phyloP scores from a whole-genome alignment of 768 basidiomycete species.

The Trametes meyenii region DNA sequence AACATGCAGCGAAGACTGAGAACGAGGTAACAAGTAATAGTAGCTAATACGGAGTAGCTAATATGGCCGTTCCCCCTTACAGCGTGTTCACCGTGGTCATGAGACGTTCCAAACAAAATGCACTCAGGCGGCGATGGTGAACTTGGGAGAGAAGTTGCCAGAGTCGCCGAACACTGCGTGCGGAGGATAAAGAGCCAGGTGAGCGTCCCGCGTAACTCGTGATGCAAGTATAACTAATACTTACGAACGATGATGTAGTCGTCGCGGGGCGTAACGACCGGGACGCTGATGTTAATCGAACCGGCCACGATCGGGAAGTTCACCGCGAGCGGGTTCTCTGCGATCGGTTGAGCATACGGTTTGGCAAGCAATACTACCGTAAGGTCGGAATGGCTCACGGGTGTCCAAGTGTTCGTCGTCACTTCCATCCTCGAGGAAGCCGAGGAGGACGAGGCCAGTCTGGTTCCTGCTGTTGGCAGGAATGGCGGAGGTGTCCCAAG shows the following conservation, averaged over 20 bases:
- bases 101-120: too few species aligned
- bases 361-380: too few species aligned
- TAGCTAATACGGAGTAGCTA: too few species aligned
- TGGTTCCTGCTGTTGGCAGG: constrained; percentile 39
- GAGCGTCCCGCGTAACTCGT: too few species aligned
- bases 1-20: too few species aligned
- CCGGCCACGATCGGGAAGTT: constrained; percentile 45
- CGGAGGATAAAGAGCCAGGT: neutral
- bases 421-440: constrained; percentile 37
- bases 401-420: constrained; percentile 44
- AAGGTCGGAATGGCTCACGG: constrained; percentile 39
- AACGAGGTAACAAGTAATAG: too few species aligned
- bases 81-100: too few species aligned
- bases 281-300: constrained; percentile 39
- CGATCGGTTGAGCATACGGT: neutral
- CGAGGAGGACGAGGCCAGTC: constrained; percentile 50
- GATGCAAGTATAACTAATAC: constrained; percentile 3
- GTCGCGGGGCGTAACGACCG: constrained; percentile 37
- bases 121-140: constrained; percentile 29
- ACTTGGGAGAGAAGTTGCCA: constrained; percentile 35
- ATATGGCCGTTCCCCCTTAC: too few species aligned
- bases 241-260: constrained; percentile 52
- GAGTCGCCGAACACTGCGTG: constrained; percentile 54
- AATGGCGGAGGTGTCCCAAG: constrained; percentile 46
- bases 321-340: constrained; percentile 48